Conservation (phyloP, 768 basidiomycete genomes). For the Termitomyces eurrhizus region DNA sequence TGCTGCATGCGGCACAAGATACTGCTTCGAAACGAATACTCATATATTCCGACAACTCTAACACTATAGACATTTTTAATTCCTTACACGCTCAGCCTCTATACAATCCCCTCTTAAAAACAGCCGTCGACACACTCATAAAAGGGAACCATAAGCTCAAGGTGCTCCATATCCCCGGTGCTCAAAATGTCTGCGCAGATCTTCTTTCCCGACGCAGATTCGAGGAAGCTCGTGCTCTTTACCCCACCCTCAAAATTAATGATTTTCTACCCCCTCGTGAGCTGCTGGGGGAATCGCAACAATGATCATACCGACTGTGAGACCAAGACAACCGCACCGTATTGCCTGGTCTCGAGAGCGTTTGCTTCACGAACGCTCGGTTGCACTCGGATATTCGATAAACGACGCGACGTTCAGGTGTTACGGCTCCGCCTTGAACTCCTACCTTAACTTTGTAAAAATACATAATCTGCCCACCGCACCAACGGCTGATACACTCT, state of each 20-base stretch:
- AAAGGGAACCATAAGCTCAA: too few relatives aligned
- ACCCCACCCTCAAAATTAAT: background rate
- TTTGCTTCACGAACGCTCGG: constrained; percentile 11
- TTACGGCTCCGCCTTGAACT: constrained; percentile 17
- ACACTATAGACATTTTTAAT: too few relatives aligned
- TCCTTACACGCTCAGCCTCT: too few relatives aligned
- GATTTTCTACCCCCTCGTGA: background rate
- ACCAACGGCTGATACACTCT: constrained; percentile 16
- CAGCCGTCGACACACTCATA: too few relatives aligned
- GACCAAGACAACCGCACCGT: constrained; percentile 23
- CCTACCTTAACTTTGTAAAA: too few relatives aligned
- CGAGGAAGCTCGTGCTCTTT: background rate
- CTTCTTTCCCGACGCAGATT: background rate
- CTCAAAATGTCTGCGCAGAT: too few relatives aligned
- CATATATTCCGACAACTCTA: background rate
- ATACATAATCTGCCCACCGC: background rate
- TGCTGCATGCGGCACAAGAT: background rate
- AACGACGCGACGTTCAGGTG: constrained; percentile 18
- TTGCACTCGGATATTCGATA: constrained; percentile 14
- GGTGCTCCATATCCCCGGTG: too few relatives aligned
- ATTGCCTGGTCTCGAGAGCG: constrained; percentile 20
- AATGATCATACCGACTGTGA: background rate
- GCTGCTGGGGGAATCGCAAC: background rate
- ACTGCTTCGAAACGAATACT: background rate
- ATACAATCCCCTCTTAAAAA: too few relatives aligned